Base-by-base conservation (phyloP, 2,329 filamentous ascomycete genomes). In the Neospermospora avenae region DNA sequence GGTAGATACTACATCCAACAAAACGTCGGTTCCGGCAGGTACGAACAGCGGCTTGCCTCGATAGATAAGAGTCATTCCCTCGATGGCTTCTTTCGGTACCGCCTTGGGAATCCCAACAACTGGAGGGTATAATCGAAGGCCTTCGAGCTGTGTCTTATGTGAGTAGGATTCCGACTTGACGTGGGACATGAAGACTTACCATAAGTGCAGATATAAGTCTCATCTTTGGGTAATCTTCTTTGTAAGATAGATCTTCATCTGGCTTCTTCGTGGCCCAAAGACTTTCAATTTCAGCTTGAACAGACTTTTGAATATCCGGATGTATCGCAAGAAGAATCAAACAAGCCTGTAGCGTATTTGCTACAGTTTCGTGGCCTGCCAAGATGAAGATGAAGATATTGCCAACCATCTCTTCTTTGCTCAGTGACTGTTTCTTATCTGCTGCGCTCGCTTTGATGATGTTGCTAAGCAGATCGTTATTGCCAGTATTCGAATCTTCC, bases 351-450 rank as follows among this genome's bases (percentile, higher is more conserved):
- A 91, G 77, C 3, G 84, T 81, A 72, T 88, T 90, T 55, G 89
- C 88, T 1, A 88, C 87, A 1, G 89, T 92, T 73, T 93, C 90
- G 73, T 93, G 88, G 14, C 89, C 90, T 0, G 90, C 89, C 1
- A 92, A 77, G 61, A 82, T 78, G 72, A 84, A 83, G 67, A 86
- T 77, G 63, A 86, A 87, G 34, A 88, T 84, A 69, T 91, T 91
- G 55, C 88, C 87, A 44, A 88, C 76, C 60, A 91, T 85, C 60
- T 91, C 87, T 14, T 79, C 78, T 61, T 85, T 81, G 7, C 73
- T 78, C 16, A 88, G 72, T 14, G 49, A 34, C 2, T 34, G 25
- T 22, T 54, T 57, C 18, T 18, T 70, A 20, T 72, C 69, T 4
- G 42, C 58, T 3, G 57, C 45, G 35, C 46, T 60, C 0, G 53